Evolutionary conservation across 2,329 filamentous ascomycete genomes (phyloP), one percentile per base, ranked within the genome.

Genomic region (Exserohilum rostratum): DNA sequence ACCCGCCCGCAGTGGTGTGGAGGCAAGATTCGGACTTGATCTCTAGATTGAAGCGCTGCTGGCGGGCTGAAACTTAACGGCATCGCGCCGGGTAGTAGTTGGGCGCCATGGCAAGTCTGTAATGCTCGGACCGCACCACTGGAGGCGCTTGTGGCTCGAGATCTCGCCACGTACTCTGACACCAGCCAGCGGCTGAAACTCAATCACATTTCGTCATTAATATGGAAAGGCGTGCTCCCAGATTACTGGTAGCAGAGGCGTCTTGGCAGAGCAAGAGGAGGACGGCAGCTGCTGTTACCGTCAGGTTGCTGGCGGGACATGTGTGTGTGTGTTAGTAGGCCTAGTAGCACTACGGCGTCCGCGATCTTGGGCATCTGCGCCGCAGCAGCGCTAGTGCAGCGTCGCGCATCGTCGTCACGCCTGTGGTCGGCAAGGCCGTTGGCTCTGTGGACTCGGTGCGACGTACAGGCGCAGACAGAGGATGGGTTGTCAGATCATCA

Each of bases 181-280:
- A 52, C 53, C 47, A 57, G 39, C 46, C 43, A 52, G 62, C 66
- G 63, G 60, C 64, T 71, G 69, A 71, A 70, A 72, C 69, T 50
- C 54, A 57, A 51, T 60, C 52, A 59, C 59, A 57, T 35, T 48
- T 58, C 59, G 55, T 56, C 48, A 56, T 45, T n/a, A 7, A 25
- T 22, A 54, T 45, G 56, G 62, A 51, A 37, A 48, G 46, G 22
- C 35, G 51, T 60, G 57, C 48, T 56, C 51, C 50, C 38, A 39
- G 50, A 43, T 46, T 51, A 65, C 38, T 49, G 54, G 58, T 60
- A 58, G 58, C 60, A 25, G 50, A 45, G 50, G 20, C 44, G n/a
- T 43, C 40, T 43, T 29, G 3, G 50, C 38, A 34, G 45, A 40
- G 27, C 25, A 38, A 50, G 52, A 37, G 43, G 53, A 51, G 44